phyloP scores from a whole-genome alignment of 129 eudicot genomes.

The Deinandra increscens region DNA sequence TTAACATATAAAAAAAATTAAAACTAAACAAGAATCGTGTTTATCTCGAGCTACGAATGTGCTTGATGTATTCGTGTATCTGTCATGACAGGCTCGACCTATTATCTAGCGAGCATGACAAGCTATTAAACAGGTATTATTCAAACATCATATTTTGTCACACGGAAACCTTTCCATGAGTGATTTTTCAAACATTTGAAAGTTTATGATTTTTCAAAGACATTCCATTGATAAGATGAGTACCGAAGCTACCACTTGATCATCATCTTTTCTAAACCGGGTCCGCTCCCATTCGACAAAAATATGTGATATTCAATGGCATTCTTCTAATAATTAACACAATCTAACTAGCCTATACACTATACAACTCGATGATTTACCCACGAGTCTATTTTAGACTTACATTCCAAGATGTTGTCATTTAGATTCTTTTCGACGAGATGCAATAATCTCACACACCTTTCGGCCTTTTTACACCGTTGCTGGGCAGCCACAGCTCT shows the following conservation, averaged over 20 bases:
- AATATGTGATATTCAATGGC: background rate
- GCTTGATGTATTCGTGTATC: too few species aligned
- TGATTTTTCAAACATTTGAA: too few species aligned
- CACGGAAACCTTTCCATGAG: too few species aligned
- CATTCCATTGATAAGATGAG: background rate
- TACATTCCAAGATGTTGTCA: conserved; percentile 23
- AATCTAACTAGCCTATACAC: background rate
- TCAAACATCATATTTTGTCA: too few species aligned
- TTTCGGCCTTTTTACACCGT: conserved; percentile 31
- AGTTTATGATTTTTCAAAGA: too few species aligned
- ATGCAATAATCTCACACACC: conserved; percentile 27
- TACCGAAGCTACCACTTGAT: background rate
- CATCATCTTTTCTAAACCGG: background rate
- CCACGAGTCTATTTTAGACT: conserved; percentile 26
- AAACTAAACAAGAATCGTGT: too few species aligned
- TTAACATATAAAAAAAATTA: too few species aligned
- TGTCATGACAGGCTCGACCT: too few species aligned
- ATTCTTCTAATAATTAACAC: background rate
- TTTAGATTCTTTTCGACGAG: conserved; percentile 34
- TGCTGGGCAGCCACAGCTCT: too few species aligned
- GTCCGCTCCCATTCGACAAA: background rate
- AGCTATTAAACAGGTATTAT: too few species aligned
- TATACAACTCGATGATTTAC: conserved; percentile 11
- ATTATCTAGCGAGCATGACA: too few species aligned
- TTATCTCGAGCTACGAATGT: too few species aligned